Conservation (phyloP, 495 filamentous ascomycete species). For the Aspergillus wentii region DNA sequence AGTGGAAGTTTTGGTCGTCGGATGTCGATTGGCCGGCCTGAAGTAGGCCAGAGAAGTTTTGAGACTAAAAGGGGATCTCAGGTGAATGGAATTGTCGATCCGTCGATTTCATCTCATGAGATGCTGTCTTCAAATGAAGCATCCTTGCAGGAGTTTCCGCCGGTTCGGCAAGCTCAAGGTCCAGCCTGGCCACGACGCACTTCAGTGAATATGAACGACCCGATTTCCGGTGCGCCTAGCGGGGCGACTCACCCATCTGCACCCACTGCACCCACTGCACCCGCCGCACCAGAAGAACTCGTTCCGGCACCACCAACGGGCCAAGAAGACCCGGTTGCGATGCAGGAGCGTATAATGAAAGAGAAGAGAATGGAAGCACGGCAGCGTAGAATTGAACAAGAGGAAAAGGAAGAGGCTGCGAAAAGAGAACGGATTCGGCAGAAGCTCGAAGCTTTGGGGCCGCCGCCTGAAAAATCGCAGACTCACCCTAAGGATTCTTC, state of each 20-base stretch:
- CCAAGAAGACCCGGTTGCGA: slow-evolving; percentile 55
- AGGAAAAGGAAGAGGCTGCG: slow-evolving; percentile 73
- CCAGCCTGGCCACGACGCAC: slow-evolving; percentile 43
- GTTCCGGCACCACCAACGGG: slow-evolving; percentile 26
- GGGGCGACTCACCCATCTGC: slow-evolving; percentile 19
- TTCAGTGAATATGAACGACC: slow-evolving; percentile 38
- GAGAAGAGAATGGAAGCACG: slow-evolving; percentile 72
- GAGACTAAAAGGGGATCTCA: slow-evolving; percentile 44
- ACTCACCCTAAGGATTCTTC: slow-evolving; percentile 27
- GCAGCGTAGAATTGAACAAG: slow-evolving; percentile 74
- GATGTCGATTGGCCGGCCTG: slow-evolving; percentile 48
- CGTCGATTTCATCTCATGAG: slow-evolving; percentile 23
- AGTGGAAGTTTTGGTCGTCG: slow-evolving; percentile 65
- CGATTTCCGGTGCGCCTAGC: slow-evolving; percentile 33
- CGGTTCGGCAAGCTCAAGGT: slow-evolving; percentile 19
- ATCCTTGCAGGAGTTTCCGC: slow-evolving; percentile 15
- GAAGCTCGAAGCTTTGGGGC: slow-evolving; percentile 75
- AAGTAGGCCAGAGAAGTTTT: slow-evolving; percentile 39
- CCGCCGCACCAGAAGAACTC: slow-evolving; percentile 22
- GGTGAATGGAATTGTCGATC: slow-evolving; percentile 35
- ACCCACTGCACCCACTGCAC: slow-evolving; percentile 13
- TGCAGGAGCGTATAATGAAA: slow-evolving; percentile 82
- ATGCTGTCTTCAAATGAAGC: slow-evolving; percentile 15
- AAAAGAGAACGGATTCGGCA: slow-evolving; percentile 75
- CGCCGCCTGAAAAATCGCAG: slow-evolving; percentile 57